Conservation (phyloP, 1,139 yeast species). For the Taphrina betulina region DNA sequence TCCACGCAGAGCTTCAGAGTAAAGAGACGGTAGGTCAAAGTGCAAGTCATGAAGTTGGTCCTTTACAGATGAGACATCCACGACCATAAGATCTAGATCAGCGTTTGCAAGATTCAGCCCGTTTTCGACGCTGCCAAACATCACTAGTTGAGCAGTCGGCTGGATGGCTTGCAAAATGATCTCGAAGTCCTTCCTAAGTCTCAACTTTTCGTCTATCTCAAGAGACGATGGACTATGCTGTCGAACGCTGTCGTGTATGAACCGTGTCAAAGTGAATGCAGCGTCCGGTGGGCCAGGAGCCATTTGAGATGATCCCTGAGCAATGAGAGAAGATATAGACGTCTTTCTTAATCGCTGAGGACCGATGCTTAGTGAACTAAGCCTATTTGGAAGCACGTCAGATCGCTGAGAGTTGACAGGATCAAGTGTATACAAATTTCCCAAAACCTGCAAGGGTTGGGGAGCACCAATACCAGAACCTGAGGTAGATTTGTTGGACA, state of each 20-base stretch:
- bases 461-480: neutral
- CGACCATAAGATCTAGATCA: conserved; percentile 35
- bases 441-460: neutral
- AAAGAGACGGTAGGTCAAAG: conserved; percentile 17
- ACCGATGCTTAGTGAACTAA: conserved; percentile 7
- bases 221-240: conserved; percentile 13
- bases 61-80: conserved; percentile 14
- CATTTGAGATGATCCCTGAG: neutral
- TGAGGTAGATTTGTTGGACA: too few relatives aligned
- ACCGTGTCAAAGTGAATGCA: conserved; percentile 8
- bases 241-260: conserved; percentile 21
- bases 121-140: conserved; percentile 35
- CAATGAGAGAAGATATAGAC: neutral
- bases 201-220: conserved; percentile 24
- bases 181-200: conserved; percentile 25
- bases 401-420: conserved; percentile 1
- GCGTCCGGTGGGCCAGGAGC: conserved; percentile 12
- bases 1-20: conserved; percentile 4
- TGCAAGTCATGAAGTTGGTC: conserved; percentile 25
- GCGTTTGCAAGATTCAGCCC: conserved; percentile 33
- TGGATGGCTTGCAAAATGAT: conserved; percentile 14
- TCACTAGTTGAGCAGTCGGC: conserved; percentile 22
- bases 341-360: neutral
- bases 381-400: conserved; percentile 6
- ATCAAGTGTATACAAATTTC: neutral